These are phyloP conservation scores for Pichia terricola DNA, from an alignment of 1,139 yeast species.

Conservation along the genomic window DNA sequence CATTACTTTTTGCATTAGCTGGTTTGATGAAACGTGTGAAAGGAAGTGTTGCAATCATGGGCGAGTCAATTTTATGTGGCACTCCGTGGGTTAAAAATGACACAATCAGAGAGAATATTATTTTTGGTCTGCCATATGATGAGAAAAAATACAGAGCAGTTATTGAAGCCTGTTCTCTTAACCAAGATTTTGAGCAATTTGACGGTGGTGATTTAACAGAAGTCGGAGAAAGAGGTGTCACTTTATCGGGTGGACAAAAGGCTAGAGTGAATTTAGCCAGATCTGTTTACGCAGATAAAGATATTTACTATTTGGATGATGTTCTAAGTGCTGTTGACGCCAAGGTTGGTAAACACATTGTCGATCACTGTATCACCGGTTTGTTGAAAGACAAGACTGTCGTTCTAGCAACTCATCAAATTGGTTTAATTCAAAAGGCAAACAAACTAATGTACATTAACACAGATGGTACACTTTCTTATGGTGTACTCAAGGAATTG, in stretches of 20 bases:
- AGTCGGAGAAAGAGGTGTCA: conserved; percentile 86
- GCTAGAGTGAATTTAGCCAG: conserved; percentile 80
- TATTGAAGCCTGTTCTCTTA: conserved; percentile 67
- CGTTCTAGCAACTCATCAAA: conserved; percentile 74
- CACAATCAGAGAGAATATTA: conserved; percentile 60
- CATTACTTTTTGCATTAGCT: conserved; percentile 50
- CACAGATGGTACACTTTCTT: conserved; percentile 51
- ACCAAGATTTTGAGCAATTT: conserved; percentile 55
- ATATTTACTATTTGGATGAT: conserved; percentile 71
- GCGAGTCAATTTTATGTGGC: conserved; percentile 40
- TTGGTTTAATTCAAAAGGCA: conserved; percentile 62
- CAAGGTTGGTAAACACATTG: conserved; percentile 66
- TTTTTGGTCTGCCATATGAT: conserved; percentile 71
- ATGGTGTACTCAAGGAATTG: conserved; percentile 38
- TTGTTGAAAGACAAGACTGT: conserved; percentile 62
- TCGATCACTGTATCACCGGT: conserved; percentile 51
- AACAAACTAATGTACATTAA: conserved; percentile 62
- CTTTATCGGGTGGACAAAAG: conserved; percentile 86
- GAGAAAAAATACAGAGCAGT: conserved; percentile 58
- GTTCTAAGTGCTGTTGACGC: conserved; percentile 79
- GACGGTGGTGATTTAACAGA: conserved; percentile 79
- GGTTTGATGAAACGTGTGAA: conserved; percentile 44
- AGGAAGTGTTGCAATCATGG: conserved; percentile 72
- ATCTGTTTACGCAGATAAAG: conserved; percentile 59
- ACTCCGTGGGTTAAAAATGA: conserved; percentile 74